Evolutionary conservation across 2,329 filamentous ascomycete species (phyloP).

Genomic region (Ascochyta viciae-villosae): DNA sequence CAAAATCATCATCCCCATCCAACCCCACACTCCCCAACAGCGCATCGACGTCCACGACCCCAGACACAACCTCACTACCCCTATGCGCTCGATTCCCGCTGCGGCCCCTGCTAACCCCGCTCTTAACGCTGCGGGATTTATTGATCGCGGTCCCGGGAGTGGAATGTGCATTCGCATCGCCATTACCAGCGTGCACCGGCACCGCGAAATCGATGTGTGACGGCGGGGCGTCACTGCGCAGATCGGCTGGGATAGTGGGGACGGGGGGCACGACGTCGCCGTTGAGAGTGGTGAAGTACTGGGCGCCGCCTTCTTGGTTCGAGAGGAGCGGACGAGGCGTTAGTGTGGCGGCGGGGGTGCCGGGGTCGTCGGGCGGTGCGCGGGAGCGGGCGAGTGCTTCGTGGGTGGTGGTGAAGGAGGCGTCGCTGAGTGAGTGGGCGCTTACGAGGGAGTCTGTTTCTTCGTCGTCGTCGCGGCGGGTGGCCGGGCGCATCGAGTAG

Average conservation of each 20-base stretch:
- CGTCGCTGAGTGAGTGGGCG: conserved; percentile 72
- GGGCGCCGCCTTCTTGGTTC: conserved; percentile 12
- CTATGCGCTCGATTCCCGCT: conserved; percentile 29
- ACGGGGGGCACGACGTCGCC: conserved; percentile 39
- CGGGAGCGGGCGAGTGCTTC: conserved; percentile 13
- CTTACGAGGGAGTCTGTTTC: conserved; percentile 72
- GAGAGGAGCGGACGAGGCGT: conserved; percentile 29
- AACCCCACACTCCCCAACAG: conserved; percentile 48
- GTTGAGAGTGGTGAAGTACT: conserved; percentile 10
- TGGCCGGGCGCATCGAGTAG: conserved; percentile 36
- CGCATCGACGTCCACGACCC: conserved; percentile 39
- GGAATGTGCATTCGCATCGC: not conserved
- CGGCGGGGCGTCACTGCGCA: conserved; percentile 28
- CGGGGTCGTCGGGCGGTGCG: conserved; percentile 16
- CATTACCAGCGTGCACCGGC: conserved; percentile 29
- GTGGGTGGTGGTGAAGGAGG: conserved; percentile 55
- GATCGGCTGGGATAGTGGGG: conserved; percentile 41
- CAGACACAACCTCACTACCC: conserved; percentile 16
- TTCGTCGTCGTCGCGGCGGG: conserved; percentile 46
- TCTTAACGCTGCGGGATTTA: conserved; percentile 35
- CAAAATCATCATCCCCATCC: conserved; percentile 30
- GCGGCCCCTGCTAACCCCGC: conserved; percentile 26
- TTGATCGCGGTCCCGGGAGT: too few relatives aligned
- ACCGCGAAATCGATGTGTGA: conserved; percentile 16
- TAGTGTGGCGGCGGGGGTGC: conserved; percentile 33